phyloP scores from a whole-genome alignment of 768 basidiomycete genomes.

The Amanita jacksonii region DNA sequence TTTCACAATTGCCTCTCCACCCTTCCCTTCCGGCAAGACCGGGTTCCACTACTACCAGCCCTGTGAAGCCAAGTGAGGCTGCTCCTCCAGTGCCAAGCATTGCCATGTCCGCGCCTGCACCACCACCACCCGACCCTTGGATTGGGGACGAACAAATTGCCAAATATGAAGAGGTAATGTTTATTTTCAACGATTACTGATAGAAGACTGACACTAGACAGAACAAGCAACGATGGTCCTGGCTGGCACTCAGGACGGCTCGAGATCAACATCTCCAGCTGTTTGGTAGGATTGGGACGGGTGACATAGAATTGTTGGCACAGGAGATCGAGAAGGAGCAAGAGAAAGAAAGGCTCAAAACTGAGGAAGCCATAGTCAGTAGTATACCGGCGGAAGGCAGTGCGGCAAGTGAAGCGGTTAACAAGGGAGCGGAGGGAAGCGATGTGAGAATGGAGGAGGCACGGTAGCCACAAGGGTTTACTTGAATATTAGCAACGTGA shows the following conservation, averaged over 20 bases:
- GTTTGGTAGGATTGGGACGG: slow-evolving; percentile 76
- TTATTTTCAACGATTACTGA: not conserved
- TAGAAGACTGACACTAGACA: slow-evolving; percentile 19
- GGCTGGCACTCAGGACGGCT: slow-evolving; percentile 72
- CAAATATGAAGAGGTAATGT: slow-evolving; percentile 53
- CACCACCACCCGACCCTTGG: slow-evolving; percentile 21
- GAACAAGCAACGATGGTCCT: slow-evolving; percentile 72
- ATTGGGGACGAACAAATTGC: slow-evolving; percentile 40
- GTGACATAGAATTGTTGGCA: slow-evolving; percentile 50
- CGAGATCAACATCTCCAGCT: slow-evolving; percentile 66
- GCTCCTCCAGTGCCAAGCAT: slow-evolving; percentile 17
- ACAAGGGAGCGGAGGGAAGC: slow-evolving; percentile 25
- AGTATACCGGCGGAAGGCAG: slow-evolving; percentile 21
- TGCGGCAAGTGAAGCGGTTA: slow-evolving; percentile 22
- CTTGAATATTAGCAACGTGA: too few species aligned
- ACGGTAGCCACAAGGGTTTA: not conserved
- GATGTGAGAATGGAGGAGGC: slow-evolving; percentile 28
- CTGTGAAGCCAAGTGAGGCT: slow-evolving; percentile 17
- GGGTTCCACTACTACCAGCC: slow-evolving; percentile 28
- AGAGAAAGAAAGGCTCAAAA: slow-evolving; percentile 28
- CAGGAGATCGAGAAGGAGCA: slow-evolving; percentile 43
- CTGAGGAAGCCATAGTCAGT: slow-evolving; percentile 23
- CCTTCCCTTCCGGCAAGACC: slow-evolving; percentile 71
- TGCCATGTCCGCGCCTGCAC: slow-evolving; percentile 14
- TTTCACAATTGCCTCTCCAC: slow-evolving; percentile 40